Percentiles rank a stretch among this genome's conserved stretches.
These are phyloP conservation scores for Tylopilus subfusipes DNA, from an alignment of 768 basidiomycete species.

Conservation along the genomic window DNA sequence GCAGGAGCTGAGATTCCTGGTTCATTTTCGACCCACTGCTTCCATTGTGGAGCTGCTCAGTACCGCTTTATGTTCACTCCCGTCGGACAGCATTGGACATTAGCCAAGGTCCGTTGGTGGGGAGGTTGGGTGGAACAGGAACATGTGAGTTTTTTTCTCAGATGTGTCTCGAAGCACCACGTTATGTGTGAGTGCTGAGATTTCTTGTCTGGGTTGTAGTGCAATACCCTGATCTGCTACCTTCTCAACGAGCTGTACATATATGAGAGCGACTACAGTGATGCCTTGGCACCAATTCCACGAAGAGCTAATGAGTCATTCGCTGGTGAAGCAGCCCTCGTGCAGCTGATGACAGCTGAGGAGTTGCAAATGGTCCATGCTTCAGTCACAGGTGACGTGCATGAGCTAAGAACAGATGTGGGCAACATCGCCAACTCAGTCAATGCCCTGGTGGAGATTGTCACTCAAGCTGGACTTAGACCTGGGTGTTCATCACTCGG, in stretches of 20 bases:
- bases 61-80: neutral
- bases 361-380: neutral
- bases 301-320: too few relatives aligned
- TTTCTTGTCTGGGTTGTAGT: too few relatives aligned
- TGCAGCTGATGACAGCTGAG: too few relatives aligned
- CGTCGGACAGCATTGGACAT: neutral
- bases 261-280: too few relatives aligned
- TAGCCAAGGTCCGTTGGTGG: neutral
- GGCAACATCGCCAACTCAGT: neutral
- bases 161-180: too few relatives aligned
- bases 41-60: conserved; percentile 7
- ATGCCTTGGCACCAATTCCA: too few relatives aligned
- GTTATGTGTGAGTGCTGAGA: too few relatives aligned
- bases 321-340: too few relatives aligned
- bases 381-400: neutral
- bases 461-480: too few relatives aligned
- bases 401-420: neutral
- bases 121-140: neutral
- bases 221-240: neutral
- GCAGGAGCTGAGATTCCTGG: neutral
- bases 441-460: neutral
- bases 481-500: too few relatives aligned
- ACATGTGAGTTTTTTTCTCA: too few relatives aligned
- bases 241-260: too few relatives aligned
- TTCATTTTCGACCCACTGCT: neutral